Evolutionary conservation across 1,284 basidiomycete species (phyloP).

Genomic region (Sporisorium iseilematis-ciliati): DNA sequence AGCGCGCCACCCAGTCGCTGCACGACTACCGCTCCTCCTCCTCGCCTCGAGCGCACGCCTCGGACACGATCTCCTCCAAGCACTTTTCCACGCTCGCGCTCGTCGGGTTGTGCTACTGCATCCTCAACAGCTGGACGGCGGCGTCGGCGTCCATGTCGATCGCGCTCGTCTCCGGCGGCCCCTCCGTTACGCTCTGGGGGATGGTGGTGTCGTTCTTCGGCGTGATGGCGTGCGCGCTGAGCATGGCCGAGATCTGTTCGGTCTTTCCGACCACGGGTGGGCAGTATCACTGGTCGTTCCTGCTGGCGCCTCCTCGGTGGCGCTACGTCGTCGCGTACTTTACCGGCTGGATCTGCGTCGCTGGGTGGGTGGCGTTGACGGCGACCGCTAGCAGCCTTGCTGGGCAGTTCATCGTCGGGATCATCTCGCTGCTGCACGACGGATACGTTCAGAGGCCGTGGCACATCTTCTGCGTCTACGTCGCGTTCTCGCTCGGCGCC

Average conservation of each 20-base stretch:
- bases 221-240: conserved; percentile 67
- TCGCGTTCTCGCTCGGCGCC: conserved; percentile 50
- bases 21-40: conserved; percentile 33
- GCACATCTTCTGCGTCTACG: conserved; percentile 62
- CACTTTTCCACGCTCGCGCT: conserved; percentile 47
- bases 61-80: conserved; percentile 10
- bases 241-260: conserved; percentile 69
- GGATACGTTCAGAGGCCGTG: conserved; percentile 63
- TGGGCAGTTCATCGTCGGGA: conserved; percentile 69
- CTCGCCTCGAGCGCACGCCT: neutral
- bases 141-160: conserved; percentile 61
- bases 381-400: conserved; percentile 63
- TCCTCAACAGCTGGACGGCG: conserved; percentile 67
- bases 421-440: conserved; percentile 69
- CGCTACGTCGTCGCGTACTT: conserved; percentile 63
- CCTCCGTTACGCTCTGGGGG: conserved; percentile 70
- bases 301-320: conserved; percentile 63
- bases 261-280: conserved; percentile 67
- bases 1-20: conserved; percentile 27
- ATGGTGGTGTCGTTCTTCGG: conserved; percentile 68
- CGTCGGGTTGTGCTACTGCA: conserved; percentile 54
- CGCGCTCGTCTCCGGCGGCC: conserved; percentile 69
- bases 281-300: conserved; percentile 71
- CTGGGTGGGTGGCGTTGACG: conserved; percentile 70
- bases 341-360: conserved; percentile 57